Base-by-base conservation (phyloP, 768 basidiomycete species). In the Tulasnella calospora region DNA sequence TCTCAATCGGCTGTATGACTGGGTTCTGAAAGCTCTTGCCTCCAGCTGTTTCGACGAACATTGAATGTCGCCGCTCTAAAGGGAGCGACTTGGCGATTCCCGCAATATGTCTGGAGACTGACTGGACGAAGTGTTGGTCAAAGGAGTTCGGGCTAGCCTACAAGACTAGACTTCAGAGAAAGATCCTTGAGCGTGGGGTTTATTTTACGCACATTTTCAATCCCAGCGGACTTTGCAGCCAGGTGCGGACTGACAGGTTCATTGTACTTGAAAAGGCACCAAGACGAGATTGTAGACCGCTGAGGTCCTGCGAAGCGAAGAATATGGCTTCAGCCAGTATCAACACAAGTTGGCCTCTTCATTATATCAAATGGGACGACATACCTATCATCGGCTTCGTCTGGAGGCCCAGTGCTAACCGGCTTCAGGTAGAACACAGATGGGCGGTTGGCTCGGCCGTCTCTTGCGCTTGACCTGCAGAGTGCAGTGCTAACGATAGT, bases 1-100 rank as follows among this genome's bases (percentile, higher is more conserved):
- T 7, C 7, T 44, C 73, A 61, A 76, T 79, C 33, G 57, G 44
- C 36, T 47, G 27, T 9, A 76, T 57, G 57, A 76, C 2, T 27
- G 13, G 33, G 51, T 21, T 33, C 15, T 33, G n/a, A 47, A 40
- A 47, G 13, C n/a, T 81, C 90, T 87, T 84, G 95, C 96, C 97
- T 89, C 97, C 97, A 19, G 96, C 97, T 12, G 97, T 96, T 84
- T 99, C 97, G 70, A 98, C 85, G 82, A 92, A 98, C 87, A 96
- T 88, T 81, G 92, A 89, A 3, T 88, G 86, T 17, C 81, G 81
- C 13, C 81, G 67, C 3, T 71, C 81, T 3, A 78, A 80, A 30
- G 81, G 73, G 0, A 41, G 33, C 79, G 80, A 5, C 82, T 80
- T 0, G 91, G 90, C 81, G 89, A 89, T 35, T 84, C 79, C 44